Evolutionary conservation across 2,329 filamentous ascomycete species (phyloP).

Genomic region (Venturia nashicola): DNA sequence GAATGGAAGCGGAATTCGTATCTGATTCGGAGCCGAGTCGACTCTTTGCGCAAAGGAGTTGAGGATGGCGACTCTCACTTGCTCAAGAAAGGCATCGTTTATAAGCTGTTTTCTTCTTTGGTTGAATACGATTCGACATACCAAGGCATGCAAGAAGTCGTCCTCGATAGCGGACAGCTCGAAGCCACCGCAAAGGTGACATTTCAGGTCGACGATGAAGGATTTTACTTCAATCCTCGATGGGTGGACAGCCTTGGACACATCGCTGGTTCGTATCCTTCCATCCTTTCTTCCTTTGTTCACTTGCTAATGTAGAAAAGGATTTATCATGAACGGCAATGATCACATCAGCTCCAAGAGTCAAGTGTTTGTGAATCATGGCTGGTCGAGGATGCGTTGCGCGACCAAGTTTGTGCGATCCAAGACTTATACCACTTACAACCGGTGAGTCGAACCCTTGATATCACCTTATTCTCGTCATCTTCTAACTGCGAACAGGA

Average conservation of each 20-base stretch:
- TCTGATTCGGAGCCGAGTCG: conserved; percentile 14
- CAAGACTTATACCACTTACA: conserved; percentile 46
- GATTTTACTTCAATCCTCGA: conserved; percentile 11
- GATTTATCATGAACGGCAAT: conserved; percentile 7
- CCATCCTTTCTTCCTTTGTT: conserved; percentile 7
- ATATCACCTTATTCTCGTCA: background rate
- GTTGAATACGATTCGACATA: conserved; percentile 17
- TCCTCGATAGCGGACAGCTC: conserved; percentile 13
- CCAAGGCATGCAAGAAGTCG: conserved; percentile 15
- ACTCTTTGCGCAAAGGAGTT: conserved; percentile 9
- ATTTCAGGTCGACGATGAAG: conserved; percentile 15
- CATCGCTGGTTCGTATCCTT: conserved; percentile 11
- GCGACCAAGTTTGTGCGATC: conserved; percentile 37
- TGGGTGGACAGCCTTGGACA: conserved; percentile 4
- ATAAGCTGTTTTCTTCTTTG: conserved; percentile 16
- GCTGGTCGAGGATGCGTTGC: conserved; percentile 48
- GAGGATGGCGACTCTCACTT: background rate
- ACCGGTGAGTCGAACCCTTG: conserved; percentile 16
- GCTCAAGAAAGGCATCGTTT: conserved; percentile 12
- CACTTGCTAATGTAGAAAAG: background rate
- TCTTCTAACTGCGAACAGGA: conserved; percentile 27
- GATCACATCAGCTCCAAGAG: conserved; percentile 41
- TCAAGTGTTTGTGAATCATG: conserved; percentile 49
- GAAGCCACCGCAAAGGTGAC: conserved; percentile 13
- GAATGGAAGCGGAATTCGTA: conserved; percentile 12